Base-by-base conservation (phyloP, 768 basidiomycete genomes). In the Collybia sordida region DNA sequence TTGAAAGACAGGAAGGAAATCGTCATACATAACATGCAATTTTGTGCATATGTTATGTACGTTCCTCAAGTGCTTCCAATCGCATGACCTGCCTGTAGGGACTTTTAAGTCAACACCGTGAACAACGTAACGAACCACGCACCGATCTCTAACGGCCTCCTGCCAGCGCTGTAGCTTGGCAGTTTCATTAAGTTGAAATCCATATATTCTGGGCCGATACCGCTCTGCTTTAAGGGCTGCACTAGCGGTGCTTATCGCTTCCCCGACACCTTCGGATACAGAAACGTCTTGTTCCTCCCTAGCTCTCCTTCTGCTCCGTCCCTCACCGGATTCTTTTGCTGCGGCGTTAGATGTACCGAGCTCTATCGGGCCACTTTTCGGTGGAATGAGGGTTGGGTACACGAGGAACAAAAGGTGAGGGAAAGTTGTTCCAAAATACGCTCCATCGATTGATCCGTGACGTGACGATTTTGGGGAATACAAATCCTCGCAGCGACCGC, bases 401-500 rank as follows among this genome's bases (percentile, higher is more conserved):
- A 98, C 93, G 75, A 98, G 92, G 74, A 95, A 97, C 42, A 98
- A 75, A 47, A 99, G 85, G 66, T 98, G 96, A 0, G 95, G 93
- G 75, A 98, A 98, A 1, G 95, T 97, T 0, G 94, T 96, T 52
- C 97, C 97, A 59, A 99, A 99, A 71, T 96, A 99, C 1, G 97
- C 97, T 23, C 97, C 96, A 65, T 99, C 97, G 64, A 99, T 98
- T 31, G 89, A 88, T 42, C 96, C 96, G 67, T 99, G 97, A 23
- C 96, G 83, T 4, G 93, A 94, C 1, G 91, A 94, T 68, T 99
- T 99, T 31, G 97, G 97, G 0, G 90, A 93, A 71, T 98, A 99
- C 59, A 99, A 86, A 70, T 99, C 97, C 71, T 99, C 96, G 70
- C 97, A 99, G 31, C 94, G 87, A 1, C 94, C 95, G 65, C 97